Conservation (phyloP, 345 rosid genomes). For the Sisymbrium altissimum region DNA sequence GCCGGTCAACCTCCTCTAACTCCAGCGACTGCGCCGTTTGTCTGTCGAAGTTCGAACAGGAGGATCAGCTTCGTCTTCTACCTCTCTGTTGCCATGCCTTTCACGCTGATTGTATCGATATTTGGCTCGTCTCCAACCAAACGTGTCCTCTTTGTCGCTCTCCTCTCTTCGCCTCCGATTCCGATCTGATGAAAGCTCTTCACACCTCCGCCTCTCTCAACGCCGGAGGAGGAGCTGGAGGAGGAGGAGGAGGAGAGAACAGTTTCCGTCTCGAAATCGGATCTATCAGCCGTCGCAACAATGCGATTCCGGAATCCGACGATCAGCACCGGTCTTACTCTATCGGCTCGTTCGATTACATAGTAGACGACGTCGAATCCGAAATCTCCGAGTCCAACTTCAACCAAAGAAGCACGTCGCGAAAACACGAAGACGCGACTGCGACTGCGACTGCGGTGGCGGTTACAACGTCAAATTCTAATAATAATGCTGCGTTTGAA, state of each 20-base stretch:
- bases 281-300: conserved; percentile 65
- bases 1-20: conserved; percentile 41
- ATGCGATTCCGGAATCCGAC: conserved; percentile 24
- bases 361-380: conserved; percentile 72
- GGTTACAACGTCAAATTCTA: neutral
- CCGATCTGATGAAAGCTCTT: conserved; percentile 54
- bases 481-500: conserved; percentile 26
- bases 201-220: conserved; percentile 21
- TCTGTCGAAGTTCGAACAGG: conserved; percentile 64
- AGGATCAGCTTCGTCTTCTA: conserved; percentile 79
- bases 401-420: conserved; percentile 45
- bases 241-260: conserved; percentile 26
- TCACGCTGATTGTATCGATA: conserved; percentile 73
- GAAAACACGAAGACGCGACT: conserved; percentile 42
- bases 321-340: conserved; percentile 59
- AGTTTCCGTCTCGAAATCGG: conserved; percentile 92
- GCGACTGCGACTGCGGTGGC: conserved; percentile 9
- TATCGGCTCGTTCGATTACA: conserved; percentile 77
- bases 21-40: conserved; percentile 85
- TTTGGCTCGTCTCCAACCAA: conserved; percentile 67
- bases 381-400: conserved; percentile 51
- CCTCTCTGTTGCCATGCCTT: conserved; percentile 94
- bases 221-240: neutral
- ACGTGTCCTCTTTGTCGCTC: conserved; percentile 96
- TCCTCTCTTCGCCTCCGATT: conserved; percentile 56